Base-by-base conservation (phyloP, 805 yeast genomes). In the Yarrowia yakushimensis region DNA sequence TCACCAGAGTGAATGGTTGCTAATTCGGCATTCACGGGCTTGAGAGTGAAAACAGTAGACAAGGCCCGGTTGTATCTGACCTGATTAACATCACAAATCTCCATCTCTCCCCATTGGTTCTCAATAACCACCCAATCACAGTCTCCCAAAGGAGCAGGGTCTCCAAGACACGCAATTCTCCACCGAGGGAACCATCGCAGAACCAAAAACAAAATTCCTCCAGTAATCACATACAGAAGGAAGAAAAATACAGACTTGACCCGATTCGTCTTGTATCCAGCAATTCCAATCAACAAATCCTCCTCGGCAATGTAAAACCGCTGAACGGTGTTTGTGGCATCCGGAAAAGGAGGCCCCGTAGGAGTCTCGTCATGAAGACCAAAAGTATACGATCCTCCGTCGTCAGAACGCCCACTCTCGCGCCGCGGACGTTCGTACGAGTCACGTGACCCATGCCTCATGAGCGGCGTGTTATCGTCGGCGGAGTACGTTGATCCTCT, bases 111-210 rank as follows among this genome's bases (percentile, higher is more conserved):
- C 78, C 84, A 87, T 72, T 92, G 97, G 67, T 90, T 96, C 74
- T 94, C 99, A 23, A 94, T 80, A 17, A 91, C 96, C 15, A 92
- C 87, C 94, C 97, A 90, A 69, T 91, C 96, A 31, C 97, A 87
- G 65, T 81, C 81, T 0, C 90, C 97, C 65, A 94, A 76, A 0
- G 96, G 87, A 4, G 82, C 79, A 28, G 79, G 77, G 18, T 75
- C 74, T 6, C 96, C 97, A 78, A 82, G 79, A 65, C 89, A 74
- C 62, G 79, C 79, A 59, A 94, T 82, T 66, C 88, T 79, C 71
- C 84, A 84, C 48, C 85, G 78, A 0, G 98, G 98, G 48, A 90
- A 71, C 99, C 99, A 94, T 67, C 97, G 78, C 65, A 90, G 73
- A 0, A 88, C 63, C 43, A 94, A 74, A 68, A 85, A 93, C 1